These are phyloP conservation scores for Eimeria maxima DNA, from an alignment of 169 alveolate genomes.

Conservation along the genomic window DNA sequence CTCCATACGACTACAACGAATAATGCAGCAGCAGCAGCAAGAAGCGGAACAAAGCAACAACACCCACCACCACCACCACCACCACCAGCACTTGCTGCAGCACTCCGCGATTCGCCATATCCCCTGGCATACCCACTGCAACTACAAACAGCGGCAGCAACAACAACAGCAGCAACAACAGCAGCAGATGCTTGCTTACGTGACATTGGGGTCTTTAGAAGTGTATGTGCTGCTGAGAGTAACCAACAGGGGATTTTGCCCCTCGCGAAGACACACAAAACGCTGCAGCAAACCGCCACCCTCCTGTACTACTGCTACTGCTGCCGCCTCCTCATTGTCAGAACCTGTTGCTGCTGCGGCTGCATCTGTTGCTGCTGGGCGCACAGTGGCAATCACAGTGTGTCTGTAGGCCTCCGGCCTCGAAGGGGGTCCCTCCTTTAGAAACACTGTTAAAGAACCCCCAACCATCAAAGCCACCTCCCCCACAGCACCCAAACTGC, in stretches of 20 bases:
- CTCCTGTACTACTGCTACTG: constrained; percentile 9
- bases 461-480: constrained; percentile 15
- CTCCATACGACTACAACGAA: neutral
- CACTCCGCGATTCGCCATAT: neutral
- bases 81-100: neutral
- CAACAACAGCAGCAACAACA: constrained; percentile 14
- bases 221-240: neutral
- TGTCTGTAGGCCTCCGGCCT: constrained; percentile 12
- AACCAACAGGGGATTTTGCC: neutral
- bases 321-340: neutral
- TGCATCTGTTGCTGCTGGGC: neutral
- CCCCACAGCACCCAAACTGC: constrained; percentile 31
- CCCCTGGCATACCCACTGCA: neutral
- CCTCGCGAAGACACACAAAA: constrained; percentile 2
- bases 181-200: constrained; percentile 19
- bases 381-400: neutral
- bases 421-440: constrained; percentile 59
- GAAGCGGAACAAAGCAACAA: neutral
- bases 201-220: neutral
- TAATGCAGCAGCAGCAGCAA: neutral
- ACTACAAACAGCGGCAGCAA: constrained; percentile 31
- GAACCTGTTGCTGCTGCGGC: constrained; percentile 24
- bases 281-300: constrained; percentile 11
- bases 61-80: constrained; percentile 6
- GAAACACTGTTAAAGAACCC: neutral